These are phyloP conservation scores for Quercus phellos DNA, from an alignment of 331 rosid species.

Conservation along the genomic window DNA sequence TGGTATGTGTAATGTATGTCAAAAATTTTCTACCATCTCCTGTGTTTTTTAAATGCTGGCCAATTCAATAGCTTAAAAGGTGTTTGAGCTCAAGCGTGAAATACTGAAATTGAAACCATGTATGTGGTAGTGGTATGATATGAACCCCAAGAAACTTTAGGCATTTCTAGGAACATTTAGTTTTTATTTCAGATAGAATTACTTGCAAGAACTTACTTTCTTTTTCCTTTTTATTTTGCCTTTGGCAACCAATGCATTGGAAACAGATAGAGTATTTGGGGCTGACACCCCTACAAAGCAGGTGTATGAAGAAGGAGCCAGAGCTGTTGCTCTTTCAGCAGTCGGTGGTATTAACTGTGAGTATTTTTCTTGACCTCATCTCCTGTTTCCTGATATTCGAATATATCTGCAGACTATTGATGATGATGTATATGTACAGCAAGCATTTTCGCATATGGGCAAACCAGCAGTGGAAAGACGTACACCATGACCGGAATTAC, in stretches of 20 bases:
- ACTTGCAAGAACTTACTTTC: neutral
- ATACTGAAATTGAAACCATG: neutral
- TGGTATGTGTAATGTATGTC: neutral
- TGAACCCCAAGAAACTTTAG: neutral
- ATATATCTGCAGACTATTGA: neutral
- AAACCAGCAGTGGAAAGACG: slow-evolving; percentile 95
- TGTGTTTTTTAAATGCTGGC: neutral
- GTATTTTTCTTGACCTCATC: slow-evolving; percentile 20
- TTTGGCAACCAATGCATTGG: slow-evolving; percentile 2
- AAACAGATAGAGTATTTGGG: slow-evolving; percentile 70
- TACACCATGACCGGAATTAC: slow-evolving; percentile 83
- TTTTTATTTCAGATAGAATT: neutral
- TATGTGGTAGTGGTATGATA: neutral
- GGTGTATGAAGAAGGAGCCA: slow-evolving; percentile 70
- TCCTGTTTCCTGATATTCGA: slow-evolving; percentile 4
- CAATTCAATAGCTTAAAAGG: neutral
- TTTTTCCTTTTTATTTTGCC: neutral
- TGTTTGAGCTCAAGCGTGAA: neutral
- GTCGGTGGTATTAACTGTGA: slow-evolving; percentile 77
- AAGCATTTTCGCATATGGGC: slow-evolving; percentile 83
- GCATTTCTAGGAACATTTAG: neutral
- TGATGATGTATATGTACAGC: slow-evolving; percentile 35
- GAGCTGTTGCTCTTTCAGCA: slow-evolving; percentile 75
- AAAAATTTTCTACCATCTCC: neutral
- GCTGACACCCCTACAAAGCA: slow-evolving; percentile 43